Percentiles rank a stretch among this genome's conserved stretches.
phyloP scores from a whole-genome alignment of 2,329 filamentous ascomycete genomes.

The Talaromyces sp. region DNA sequence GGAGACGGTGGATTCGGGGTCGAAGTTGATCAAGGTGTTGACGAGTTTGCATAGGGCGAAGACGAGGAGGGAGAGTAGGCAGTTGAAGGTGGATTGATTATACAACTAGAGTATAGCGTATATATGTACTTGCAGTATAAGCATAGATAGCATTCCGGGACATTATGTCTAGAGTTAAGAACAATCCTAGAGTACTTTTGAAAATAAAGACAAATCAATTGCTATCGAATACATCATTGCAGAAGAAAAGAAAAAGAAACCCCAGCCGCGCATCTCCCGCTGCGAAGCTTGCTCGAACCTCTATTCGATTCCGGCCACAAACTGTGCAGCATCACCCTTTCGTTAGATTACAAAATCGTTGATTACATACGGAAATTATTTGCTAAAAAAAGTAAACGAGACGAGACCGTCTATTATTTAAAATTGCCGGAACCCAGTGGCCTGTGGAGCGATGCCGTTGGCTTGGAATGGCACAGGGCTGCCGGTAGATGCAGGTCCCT shows the following conservation, averaged over 20 bases:
- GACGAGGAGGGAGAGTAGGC: background rate
- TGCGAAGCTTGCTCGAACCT: slow-evolving; percentile 1
- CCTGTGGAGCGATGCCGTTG: slow-evolving; percentile 85
- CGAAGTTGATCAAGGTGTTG: slow-evolving; percentile 45
- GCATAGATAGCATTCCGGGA: too few species aligned
- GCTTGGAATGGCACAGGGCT: slow-evolving; percentile 64
- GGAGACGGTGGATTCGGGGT: slow-evolving; percentile 49
- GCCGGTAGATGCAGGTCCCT: slow-evolving; percentile 61
- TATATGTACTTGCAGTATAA: background rate
- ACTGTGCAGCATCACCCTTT: slow-evolving; percentile 11
- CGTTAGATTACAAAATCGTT: slow-evolving; percentile 13
- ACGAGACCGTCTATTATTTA: slow-evolving; percentile 26
- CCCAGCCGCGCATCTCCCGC: slow-evolving; percentile 2
- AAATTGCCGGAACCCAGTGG: slow-evolving; percentile 67
- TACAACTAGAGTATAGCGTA: background rate
- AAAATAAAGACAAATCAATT: background rate
- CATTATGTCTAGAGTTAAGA: too few species aligned
- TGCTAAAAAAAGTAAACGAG: slow-evolving; percentile 5
- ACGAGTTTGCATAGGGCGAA: slow-evolving; percentile 13
- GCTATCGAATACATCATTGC: slow-evolving; percentile 1
- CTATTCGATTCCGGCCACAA: background rate
- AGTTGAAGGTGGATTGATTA: background rate
- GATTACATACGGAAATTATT: slow-evolving; percentile 10
- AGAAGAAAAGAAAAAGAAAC: background rate
- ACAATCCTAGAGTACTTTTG: too few species aligned